A percentile compares a stretch with the other conserved stretches of the same genome.
These are phyloP conservation scores for Triticum monococcum DNA, from an alignment of 176 grass and related monocot species.

Conservation along the genomic window DNA sequence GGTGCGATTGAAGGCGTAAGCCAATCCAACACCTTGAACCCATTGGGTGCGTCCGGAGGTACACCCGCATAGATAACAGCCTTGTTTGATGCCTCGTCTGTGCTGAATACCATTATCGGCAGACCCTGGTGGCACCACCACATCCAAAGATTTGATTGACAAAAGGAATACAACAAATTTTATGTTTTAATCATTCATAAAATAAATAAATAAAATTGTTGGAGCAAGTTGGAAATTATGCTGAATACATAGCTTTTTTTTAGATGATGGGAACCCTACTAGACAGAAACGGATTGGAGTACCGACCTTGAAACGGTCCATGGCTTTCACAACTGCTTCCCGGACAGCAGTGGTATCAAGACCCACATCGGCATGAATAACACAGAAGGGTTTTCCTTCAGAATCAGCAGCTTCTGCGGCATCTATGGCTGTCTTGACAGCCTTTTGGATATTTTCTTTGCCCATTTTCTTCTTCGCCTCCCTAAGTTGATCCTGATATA, in stretches of 20 bases:
- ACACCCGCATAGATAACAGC: slow-evolving; percentile 77
- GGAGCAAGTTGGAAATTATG: not conserved
- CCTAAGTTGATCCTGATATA: slow-evolving; percentile 66
- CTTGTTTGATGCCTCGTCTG: slow-evolving; percentile 70
- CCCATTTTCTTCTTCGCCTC: slow-evolving; percentile 90
- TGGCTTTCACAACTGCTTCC: slow-evolving; percentile 86
- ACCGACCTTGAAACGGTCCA: slow-evolving; percentile 38
- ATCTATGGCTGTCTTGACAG: slow-evolving; percentile 61
- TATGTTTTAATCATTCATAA: not conserved
- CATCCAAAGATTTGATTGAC: not conserved
- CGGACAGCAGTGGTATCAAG: slow-evolving; percentile 76
- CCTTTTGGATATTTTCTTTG: slow-evolving; percentile 84
- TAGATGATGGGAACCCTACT: not conserved
- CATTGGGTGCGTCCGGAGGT: slow-evolving; percentile 40
- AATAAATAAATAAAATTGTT: not conserved
- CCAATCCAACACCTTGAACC: slow-evolving; percentile 76
- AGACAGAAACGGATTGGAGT: not conserved
- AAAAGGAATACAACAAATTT: not conserved
- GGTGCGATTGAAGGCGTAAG: slow-evolving; percentile 67
- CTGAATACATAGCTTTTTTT: not conserved
- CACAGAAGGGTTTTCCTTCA: slow-evolving; percentile 61
- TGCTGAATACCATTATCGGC: slow-evolving; percentile 88
- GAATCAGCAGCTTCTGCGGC: slow-evolving; percentile 68
- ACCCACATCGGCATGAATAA: slow-evolving; percentile 63
- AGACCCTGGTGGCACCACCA: not conserved